Evolutionary conservation across 495 filamentous ascomycete species (phyloP).

Genomic region (Aspergillus incahuasiensis): DNA sequence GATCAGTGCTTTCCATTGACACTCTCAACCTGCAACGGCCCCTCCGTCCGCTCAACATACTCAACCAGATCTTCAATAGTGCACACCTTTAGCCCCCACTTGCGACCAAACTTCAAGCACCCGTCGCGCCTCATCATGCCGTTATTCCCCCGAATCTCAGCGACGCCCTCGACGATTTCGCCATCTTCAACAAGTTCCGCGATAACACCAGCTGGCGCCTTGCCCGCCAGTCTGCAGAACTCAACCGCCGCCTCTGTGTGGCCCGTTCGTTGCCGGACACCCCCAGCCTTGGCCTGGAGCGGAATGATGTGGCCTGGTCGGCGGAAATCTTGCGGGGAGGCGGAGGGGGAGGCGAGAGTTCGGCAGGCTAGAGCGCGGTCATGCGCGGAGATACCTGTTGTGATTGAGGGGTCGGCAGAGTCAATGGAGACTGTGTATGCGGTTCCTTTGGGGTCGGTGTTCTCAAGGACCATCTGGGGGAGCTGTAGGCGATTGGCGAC

Average conservation of each 20-base stretch:
- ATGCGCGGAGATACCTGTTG: slow-evolving; percentile 85
- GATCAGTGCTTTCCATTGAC: slow-evolving; percentile 38
- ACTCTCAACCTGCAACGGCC: slow-evolving; percentile 10
- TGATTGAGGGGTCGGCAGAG: slow-evolving; percentile 62
- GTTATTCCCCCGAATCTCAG: slow-evolving; percentile 53
- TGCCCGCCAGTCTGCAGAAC: slow-evolving; percentile 76
- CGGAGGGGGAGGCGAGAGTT: slow-evolving; percentile 63
- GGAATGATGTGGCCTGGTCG: slow-evolving; percentile 91
- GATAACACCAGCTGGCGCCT: slow-evolving; percentile 72
- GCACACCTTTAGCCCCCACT: slow-evolving; percentile 87
- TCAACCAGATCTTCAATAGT: slow-evolving; percentile 87
- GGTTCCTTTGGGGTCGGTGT: slow-evolving; percentile 80
- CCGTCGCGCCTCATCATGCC: slow-evolving; percentile 93
- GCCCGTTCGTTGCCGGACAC: slow-evolving; percentile 70
- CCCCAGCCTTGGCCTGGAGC: slow-evolving; percentile 72
- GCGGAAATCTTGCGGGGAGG: slow-evolving; percentile 59
- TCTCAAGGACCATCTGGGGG: slow-evolving; percentile 83
- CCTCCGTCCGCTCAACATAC: slow-evolving; percentile 61
- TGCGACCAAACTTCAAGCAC: slow-evolving; percentile 81
- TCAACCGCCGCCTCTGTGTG: slow-evolving; percentile 94
- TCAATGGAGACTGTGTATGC: slow-evolving; percentile 90
- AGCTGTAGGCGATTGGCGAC: slow-evolving; percentile 65
- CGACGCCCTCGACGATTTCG: slow-evolving; percentile 53
- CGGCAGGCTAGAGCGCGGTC: slow-evolving; percentile 82
- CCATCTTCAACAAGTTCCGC: slow-evolving; percentile 83